These are phyloP conservation scores for Blastobotrys niveus DNA, from an alignment of 1,139 yeast genomes.

Conservation along the genomic window DNA sequence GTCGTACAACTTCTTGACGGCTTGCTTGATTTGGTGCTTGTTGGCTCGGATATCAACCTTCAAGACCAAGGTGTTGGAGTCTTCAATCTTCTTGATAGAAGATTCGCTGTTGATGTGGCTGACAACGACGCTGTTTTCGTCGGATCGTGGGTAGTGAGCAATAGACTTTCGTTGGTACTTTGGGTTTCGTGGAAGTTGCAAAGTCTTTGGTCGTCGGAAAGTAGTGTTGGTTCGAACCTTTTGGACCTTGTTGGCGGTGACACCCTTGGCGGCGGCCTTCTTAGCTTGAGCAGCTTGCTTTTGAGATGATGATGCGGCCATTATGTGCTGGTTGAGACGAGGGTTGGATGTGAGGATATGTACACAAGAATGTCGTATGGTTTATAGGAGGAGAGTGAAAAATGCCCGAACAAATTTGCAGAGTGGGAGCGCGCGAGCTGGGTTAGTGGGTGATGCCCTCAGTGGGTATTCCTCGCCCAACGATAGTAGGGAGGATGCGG, in stretches of 20 bases:
- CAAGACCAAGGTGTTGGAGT: conserved; percentile 98
- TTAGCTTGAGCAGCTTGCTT: conserved; percentile 91
- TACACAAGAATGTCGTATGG: too few relatives aligned
- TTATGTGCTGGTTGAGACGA: too few relatives aligned
- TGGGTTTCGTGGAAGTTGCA: conserved; percentile 89
- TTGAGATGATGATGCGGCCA: conserved; percentile 26
- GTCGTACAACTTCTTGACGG: conserved; percentile 96
- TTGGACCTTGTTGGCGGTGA: conserved; percentile 81
- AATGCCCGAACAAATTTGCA: too few relatives aligned
- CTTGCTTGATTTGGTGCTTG: conserved; percentile 97
- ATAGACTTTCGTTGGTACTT: conserved; percentile 93
- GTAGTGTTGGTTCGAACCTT: conserved; percentile 94
- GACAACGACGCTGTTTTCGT: conserved; percentile 91
- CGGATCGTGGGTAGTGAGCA: conserved; percentile 96
- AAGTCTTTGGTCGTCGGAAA: conserved; percentile 97
- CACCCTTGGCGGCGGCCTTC: conserved; percentile 98
- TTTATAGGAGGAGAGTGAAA: too few relatives aligned
- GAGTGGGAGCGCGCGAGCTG: too few relatives aligned
- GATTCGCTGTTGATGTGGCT: conserved; percentile 97
- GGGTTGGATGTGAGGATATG: too few relatives aligned
- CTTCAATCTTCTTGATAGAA: conserved; percentile 99
- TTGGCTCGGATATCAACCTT: conserved; percentile 94
- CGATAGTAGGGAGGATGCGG: too few relatives aligned
- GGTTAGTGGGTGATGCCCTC: too few relatives aligned
- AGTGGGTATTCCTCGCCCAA: too few relatives aligned